Evolutionary conservation across 2,329 filamentous ascomycete genomes (phyloP).

Genomic region (Pseudocercospora crystallina): DNA sequence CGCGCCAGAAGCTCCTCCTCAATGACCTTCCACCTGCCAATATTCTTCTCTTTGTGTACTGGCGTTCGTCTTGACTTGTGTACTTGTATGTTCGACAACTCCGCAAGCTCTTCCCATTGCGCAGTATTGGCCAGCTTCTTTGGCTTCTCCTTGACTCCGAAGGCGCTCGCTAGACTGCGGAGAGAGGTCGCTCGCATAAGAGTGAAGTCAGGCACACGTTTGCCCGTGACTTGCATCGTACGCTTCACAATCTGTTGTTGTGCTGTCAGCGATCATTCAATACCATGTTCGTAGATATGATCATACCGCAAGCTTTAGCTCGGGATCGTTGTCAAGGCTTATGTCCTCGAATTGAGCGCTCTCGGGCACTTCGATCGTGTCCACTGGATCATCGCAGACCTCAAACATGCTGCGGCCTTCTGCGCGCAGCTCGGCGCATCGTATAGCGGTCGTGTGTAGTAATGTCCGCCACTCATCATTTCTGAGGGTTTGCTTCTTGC

Average conservation of each 20-base stretch:
- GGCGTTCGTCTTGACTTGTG: slow-evolving; percentile 64
- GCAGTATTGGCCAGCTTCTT: slow-evolving; percentile 64
- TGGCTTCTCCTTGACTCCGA: slow-evolving; percentile 41
- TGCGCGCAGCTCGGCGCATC: slow-evolving; percentile 52
- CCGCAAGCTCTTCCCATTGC: slow-evolving; percentile 47
- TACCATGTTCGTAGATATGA: not conserved
- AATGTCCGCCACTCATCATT: slow-evolving; percentile 40
- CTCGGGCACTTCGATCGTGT: slow-evolving; percentile 1
- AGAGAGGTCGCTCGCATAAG: slow-evolving; percentile 48
- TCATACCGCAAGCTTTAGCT: slow-evolving; percentile 70
- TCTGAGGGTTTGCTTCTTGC: slow-evolving; percentile 36
- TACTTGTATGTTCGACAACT: slow-evolving; percentile 70
- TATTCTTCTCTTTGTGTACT: slow-evolving; percentile 67
- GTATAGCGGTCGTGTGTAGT: slow-evolving; percentile 58
- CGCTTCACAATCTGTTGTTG: slow-evolving; percentile 71
- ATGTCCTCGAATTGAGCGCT: slow-evolving; percentile 1
- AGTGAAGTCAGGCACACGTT: slow-evolving; percentile 69
- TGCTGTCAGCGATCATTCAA: slow-evolving; percentile 19
- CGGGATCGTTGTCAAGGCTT: slow-evolving; percentile 52
- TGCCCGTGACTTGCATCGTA: slow-evolving; percentile 76
- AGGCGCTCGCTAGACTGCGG: slow-evolving; percentile 38
- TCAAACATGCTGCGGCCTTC: slow-evolving; percentile 38
- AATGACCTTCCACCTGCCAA: slow-evolving; percentile 79
- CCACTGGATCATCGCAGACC: slow-evolving; percentile 46
- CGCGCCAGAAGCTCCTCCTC: slow-evolving; percentile 66